Evolutionary conservation across 2,329 filamentous ascomycete genomes (phyloP).

Genomic region (Claviceps sp.): DNA sequence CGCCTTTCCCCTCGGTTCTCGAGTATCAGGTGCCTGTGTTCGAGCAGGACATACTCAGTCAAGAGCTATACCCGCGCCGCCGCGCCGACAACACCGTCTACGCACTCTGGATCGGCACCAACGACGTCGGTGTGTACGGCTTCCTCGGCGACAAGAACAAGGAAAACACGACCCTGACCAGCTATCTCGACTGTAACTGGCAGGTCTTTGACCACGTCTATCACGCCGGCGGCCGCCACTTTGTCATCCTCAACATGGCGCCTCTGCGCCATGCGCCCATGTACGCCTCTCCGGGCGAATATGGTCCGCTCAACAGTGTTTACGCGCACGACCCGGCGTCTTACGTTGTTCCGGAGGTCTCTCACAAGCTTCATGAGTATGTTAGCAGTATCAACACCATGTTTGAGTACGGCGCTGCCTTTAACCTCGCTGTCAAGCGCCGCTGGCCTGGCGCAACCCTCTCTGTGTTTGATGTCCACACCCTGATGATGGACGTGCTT

Average conservation of each 20-base stretch:
- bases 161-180: conserved; percentile 42
- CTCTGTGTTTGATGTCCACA: conserved; percentile 54
- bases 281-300: conserved; percentile 30
- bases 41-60: conserved; percentile 31
- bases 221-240: conserved; percentile 50
- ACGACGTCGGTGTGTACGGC: conserved; percentile 55
- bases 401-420: conserved; percentile 35
- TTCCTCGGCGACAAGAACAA: conserved; percentile 54
- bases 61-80: conserved; percentile 26
- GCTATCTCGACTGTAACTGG: conserved; percentile 59
- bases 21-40: conserved; percentile 49
- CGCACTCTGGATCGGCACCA: conserved; percentile 69
- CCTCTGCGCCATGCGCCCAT: conserved; percentile 56
- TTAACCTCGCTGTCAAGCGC: conserved; percentile 27
- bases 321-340: conserved; percentile 33
- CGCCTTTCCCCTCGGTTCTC: conserved; percentile 46
- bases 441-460: conserved; percentile 47
- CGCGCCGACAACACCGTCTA: conserved; percentile 53
- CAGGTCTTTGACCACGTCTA: conserved; percentile 49
- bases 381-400: conserved; percentile 35
- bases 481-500: conserved; percentile 51
- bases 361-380: conserved; percentile 32
- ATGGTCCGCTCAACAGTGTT: conserved; percentile 10
- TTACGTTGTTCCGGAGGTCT: conserved; percentile 34
- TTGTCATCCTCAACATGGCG: conserved; percentile 57